A percentile compares a stretch with the other conserved stretches of the same genome.
These are phyloP conservation scores for Lasiodiplodia sp. DNA, from an alignment of 2,329 filamentous ascomycete genomes.

Conservation along the genomic window DNA sequence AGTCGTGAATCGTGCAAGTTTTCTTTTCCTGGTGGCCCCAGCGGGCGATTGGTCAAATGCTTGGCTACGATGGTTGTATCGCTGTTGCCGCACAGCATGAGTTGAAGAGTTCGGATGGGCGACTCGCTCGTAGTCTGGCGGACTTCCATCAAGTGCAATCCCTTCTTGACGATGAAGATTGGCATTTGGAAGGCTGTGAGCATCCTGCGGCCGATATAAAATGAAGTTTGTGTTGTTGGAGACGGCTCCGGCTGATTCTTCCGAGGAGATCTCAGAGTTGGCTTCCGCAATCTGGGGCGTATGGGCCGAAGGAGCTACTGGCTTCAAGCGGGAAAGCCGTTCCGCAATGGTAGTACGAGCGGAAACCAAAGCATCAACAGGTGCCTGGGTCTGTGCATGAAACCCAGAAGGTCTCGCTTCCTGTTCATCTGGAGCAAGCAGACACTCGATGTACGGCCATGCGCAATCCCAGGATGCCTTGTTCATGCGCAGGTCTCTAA, in stretches of 20 bases:
- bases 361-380: background rate
- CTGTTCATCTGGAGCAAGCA: background rate
- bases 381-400: background rate
- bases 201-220: background rate
- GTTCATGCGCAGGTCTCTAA: slow-evolving; percentile 42
- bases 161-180: background rate
- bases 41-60: background rate
- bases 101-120: background rate
- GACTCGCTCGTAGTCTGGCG: background rate
- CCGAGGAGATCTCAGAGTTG: background rate
- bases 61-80: too few species aligned
- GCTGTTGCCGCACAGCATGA: too few species aligned
- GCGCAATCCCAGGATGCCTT: slow-evolving; percentile 38
- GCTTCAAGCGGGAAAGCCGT: background rate
- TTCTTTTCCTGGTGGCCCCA: background rate
- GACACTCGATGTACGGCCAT: slow-evolving; percentile 42
- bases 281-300: background rate
- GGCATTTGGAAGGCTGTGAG: background rate
- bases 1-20: background rate
- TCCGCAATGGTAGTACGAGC: background rate
- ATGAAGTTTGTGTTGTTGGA: background rate
- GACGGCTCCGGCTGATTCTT: background rate
- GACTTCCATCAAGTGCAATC: background rate
- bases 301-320: background rate
- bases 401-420: background rate